Evolutionary conservation across 768 basidiomycete genomes (phyloP).

Genomic region (Mycena epipterygia): DNA sequence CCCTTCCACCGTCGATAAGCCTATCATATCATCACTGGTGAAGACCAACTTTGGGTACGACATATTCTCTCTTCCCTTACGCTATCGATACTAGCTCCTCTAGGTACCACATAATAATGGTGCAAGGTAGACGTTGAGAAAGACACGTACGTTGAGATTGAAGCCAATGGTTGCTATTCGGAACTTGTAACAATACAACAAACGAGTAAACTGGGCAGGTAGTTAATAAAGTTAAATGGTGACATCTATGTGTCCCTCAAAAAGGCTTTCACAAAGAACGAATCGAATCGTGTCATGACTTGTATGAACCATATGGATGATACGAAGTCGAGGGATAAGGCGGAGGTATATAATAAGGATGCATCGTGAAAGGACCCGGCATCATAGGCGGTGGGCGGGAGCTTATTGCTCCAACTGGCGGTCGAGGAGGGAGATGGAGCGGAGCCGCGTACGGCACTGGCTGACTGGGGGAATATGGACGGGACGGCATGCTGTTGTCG

Average conservation of each 20-base stretch:
- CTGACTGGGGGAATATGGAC: conserved; percentile 12
- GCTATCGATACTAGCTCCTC: no score
- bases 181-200: background rate
- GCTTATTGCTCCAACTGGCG: background rate
- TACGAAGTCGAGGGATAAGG: conserved; percentile 25
- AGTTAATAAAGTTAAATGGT: conserved; percentile 23
- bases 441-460: conserved; percentile 11
- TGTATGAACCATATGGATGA: conserved; percentile 22
- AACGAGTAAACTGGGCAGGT: conserved; percentile 1
- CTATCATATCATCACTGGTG: conserved; percentile 76
- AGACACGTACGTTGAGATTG: no score
- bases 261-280: background rate
- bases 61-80: no score
- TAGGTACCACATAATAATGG: conserved; percentile 90
- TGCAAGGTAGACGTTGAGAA: conserved; percentile 81
- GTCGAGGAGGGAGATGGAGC: conserved; percentile 2
- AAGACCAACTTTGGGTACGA: conserved; percentile 79
- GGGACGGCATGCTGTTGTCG: background rate
- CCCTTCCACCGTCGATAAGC: conserved; percentile 87
- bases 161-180: background rate
- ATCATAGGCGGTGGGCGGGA: conserved; percentile 6
- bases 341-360: conserved; percentile 29
- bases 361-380: background rate
- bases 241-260: conserved; percentile 19
- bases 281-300: conserved; percentile 17